Evolutionary conservation across 768 basidiomycete genomes (phyloP).

Genomic region (Wakefieldia striispora): DNA sequence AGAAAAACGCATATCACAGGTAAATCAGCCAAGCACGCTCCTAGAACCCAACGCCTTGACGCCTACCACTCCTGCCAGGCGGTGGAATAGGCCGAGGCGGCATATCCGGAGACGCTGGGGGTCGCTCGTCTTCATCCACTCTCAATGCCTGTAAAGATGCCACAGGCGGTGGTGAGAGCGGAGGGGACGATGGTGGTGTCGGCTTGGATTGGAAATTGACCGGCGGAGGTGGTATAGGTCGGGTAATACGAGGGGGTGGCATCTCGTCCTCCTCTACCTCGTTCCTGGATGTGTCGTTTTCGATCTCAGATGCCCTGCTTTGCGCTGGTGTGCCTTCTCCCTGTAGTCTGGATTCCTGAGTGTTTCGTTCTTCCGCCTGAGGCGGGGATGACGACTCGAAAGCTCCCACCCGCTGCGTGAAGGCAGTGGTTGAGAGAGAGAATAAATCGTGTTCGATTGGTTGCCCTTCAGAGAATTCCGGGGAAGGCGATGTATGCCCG

Average conservation of each 20-base stretch:
- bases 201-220: constrained; percentile 26
- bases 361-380: background rate
- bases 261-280: constrained; percentile 26
- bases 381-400: background rate
- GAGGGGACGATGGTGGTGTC: constrained; percentile 13
- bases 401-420: background rate
- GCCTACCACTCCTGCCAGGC: constrained; percentile 29
- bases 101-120: constrained; percentile 26
- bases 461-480: constrained; percentile 6
- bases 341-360: background rate
- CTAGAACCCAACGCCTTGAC: background rate
- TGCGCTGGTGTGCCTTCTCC: background rate
- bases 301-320: constrained; percentile 2
- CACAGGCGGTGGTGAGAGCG: constrained; percentile 15
- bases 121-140: constrained; percentile 23
- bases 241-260: constrained; percentile 31
- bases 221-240: constrained; percentile 34
- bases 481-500: background rate
- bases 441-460: background rate
- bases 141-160: constrained; percentile 9
- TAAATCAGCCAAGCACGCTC: constrained; percentile 1
- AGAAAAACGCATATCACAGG: background rate
- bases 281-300: constrained; percentile 2
- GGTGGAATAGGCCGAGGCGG: constrained; percentile 31
- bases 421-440: background rate